Conservation (phyloP, 805 yeast genomes). For the Barnettozyma sucrosica region DNA sequence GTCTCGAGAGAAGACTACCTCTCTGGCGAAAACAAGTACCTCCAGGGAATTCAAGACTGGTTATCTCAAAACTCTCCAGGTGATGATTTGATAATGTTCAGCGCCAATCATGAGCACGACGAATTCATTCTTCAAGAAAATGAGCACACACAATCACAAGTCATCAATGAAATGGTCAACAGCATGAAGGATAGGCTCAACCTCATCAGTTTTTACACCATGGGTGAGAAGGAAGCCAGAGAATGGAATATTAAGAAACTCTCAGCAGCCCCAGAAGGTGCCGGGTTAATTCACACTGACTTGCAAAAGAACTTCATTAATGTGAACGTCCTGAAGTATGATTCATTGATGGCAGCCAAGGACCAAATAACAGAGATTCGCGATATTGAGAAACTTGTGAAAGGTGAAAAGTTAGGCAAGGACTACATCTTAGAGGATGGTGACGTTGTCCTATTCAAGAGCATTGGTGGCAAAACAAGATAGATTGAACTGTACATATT, state of each 20-base stretch:
- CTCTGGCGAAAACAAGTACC: slow-evolving; percentile 44
- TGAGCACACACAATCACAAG: slow-evolving; percentile 36
- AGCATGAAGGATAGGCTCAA: slow-evolving; percentile 64
- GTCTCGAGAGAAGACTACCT: slow-evolving; percentile 66
- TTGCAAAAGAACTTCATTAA: slow-evolving; percentile 73
- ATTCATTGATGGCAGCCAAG: slow-evolving; percentile 39
- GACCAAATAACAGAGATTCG: slow-evolving; percentile 18
- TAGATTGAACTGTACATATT: slow-evolving; percentile 6
- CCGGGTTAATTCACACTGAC: slow-evolving; percentile 86
- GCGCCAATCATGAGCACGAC: slow-evolving; percentile 45
- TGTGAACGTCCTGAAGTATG: slow-evolving; percentile 67
- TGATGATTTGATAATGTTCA: slow-evolving; percentile 63
- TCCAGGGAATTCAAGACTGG: slow-evolving; percentile 56
- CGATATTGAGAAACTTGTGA: slow-evolving; percentile 27
- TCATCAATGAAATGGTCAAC: slow-evolving; percentile 56
- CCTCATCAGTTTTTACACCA: slow-evolving; percentile 79
- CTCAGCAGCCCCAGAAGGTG: slow-evolving; percentile 81
- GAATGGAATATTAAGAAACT: slow-evolving; percentile 85
- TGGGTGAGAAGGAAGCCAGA: slow-evolving; percentile 78
- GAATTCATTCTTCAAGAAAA: slow-evolving; percentile 22
- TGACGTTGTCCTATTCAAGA: slow-evolving; percentile 69
- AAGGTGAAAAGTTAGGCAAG: slow-evolving; percentile 56
- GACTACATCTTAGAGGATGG: slow-evolving; percentile 79
- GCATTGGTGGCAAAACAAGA: slow-evolving; percentile 55
- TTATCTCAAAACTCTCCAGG: slow-evolving; percentile 59